Conservation (phyloP, 2,329 filamentous ascomycete species). For the Colletotrichum viniferum region DNA sequence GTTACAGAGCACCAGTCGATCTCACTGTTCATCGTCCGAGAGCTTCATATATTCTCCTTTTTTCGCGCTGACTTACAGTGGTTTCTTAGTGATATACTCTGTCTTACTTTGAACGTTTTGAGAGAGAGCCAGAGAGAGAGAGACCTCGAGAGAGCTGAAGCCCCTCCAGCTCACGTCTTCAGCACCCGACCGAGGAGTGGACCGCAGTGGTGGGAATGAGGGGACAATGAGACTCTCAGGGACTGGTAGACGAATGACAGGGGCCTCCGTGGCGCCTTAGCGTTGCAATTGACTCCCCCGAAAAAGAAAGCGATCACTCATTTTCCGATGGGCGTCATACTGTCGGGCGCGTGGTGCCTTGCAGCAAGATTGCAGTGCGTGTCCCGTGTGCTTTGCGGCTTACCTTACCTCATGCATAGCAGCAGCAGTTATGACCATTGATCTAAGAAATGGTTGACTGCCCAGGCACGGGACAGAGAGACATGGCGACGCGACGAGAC, state of each 20-base stretch:
- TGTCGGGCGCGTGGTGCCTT: slow-evolving; percentile 6
- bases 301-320: slow-evolving; percentile 2
- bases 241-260: slow-evolving; percentile 2
- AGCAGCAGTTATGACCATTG: not conserved
- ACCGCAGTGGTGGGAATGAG: not conserved
- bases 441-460: not conserved
- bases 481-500: not conserved
- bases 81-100: too few species aligned
- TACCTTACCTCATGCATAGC: not conserved
- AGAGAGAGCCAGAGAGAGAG: not conserved
- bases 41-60: not conserved
- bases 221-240: slow-evolving; percentile 13
- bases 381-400: not conserved
- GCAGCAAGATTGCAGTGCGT: slow-evolving; percentile 3
- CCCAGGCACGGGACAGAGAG: not conserved
- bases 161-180: not conserved
- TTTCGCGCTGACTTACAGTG: not conserved
- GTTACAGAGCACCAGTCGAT: not conserved
- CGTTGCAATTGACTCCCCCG: not conserved
- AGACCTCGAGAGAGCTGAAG: not conserved
- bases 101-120: not conserved
- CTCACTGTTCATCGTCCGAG: not conserved
- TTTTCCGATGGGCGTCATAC: not conserved
- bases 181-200: not conserved
- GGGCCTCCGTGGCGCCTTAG: not conserved